Conservation (phyloP, 441 rosid genomes). For the Populus hybrid region DNA sequence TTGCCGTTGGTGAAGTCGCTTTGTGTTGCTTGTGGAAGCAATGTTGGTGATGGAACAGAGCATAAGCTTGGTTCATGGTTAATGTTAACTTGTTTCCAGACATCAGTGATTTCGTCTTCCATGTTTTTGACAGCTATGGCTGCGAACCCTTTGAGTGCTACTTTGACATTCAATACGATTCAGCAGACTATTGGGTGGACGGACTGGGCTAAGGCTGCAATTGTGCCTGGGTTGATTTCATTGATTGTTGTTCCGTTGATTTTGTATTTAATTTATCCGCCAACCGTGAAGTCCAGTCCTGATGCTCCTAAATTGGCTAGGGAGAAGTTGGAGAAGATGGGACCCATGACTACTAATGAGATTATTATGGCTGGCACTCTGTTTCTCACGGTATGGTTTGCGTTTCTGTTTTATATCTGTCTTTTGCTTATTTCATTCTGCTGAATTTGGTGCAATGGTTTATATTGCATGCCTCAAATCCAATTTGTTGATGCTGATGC, state of each 20-base stretch:
- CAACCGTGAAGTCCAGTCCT: conserved; percentile 82
- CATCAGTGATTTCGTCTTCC: conserved; percentile 82
- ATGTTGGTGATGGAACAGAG: conserved; percentile 92
- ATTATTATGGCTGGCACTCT: conserved; percentile 90
- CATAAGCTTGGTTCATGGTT: conserved; percentile 82
- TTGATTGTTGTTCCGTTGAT: conserved; percentile 80
- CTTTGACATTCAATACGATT: conserved; percentile 64
- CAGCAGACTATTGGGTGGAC: conserved; percentile 90
- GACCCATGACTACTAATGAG: conserved; percentile 86
- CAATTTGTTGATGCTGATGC: not conserved
- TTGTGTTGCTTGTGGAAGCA: conserved; percentile 92
- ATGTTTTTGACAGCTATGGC: conserved; percentile 99
- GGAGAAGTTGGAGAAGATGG: conserved; percentile 89
- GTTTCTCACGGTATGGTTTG: conserved; percentile 63
- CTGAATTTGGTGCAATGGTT: not conserved
- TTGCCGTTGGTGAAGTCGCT: conserved; percentile 86
- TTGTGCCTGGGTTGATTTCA: conserved; percentile 87
- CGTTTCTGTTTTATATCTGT: not conserved
- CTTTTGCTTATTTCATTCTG: not conserved
- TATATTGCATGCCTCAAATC: not conserved
- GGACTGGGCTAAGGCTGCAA: conserved; percentile 97
- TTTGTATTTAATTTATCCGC: conserved; percentile 82
- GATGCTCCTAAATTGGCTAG: conserved; percentile 92
- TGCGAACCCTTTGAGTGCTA: conserved; percentile 95
- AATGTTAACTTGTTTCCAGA: conserved; percentile 97